Percentiles rank a stretch among this genome's conserved stretches.
Evolutionary conservation across 495 filamentous ascomycete genomes (phyloP).

Genomic region (Articulospora tetracladia): DNA sequence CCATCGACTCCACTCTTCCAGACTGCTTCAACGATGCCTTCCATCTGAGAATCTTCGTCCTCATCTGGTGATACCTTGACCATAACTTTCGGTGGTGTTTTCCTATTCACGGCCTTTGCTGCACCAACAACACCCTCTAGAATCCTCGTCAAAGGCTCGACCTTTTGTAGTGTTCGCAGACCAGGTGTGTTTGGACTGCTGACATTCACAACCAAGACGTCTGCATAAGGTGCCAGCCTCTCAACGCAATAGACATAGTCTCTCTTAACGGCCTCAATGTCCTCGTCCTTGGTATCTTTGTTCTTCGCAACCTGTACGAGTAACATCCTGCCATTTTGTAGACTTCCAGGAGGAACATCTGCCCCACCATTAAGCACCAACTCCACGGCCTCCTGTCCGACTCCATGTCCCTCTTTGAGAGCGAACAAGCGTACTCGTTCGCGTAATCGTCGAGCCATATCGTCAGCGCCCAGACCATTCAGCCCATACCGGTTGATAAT

Average conservation of each 20-base stretch:
- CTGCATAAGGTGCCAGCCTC: conserved; percentile 77
- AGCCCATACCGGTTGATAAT: conserved; percentile 95
- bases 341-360: conserved; percentile 62
- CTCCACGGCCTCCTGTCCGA: conserved; percentile 58
- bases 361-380: conserved; percentile 69
- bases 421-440: conserved; percentile 76
- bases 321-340: conserved; percentile 69
- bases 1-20: conserved; percentile 83
- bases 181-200: conserved; percentile 95
- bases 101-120: conserved; percentile 60
- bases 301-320: conserved; percentile 99
- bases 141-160: conserved; percentile 75
- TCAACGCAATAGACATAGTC: conserved; percentile 89
- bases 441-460: conserved; percentile 74
- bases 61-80: conserved; percentile 97
- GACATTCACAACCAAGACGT: conserved; percentile 94
- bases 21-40: conserved; percentile 83
- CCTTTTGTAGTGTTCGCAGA: conserved; percentile 75
- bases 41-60: conserved; percentile 74
- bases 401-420: conserved; percentile 59
- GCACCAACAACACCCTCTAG: conserved; percentile 79
- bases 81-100: conserved; percentile 79
- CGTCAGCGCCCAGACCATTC: conserved; percentile 84
- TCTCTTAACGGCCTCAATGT: conserved; percentile 74
- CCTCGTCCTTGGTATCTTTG: conserved; percentile 76